Evolutionary conservation across 768 basidiomycete genomes (phyloP).

Genomic region (Pleurotus citrinopileatus): DNA sequence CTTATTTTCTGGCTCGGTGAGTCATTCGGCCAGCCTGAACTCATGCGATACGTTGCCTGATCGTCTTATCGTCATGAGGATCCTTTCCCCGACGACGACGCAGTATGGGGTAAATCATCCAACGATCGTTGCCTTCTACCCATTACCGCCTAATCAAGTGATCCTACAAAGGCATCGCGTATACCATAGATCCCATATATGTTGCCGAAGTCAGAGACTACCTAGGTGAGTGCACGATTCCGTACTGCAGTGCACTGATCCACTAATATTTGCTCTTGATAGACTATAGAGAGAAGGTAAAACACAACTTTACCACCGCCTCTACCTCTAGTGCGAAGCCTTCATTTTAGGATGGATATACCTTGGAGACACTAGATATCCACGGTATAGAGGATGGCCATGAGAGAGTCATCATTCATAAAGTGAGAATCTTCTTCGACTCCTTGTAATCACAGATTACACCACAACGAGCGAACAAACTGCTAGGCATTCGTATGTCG

Average conservation of each 20-base stretch:
- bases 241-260: not conserved
- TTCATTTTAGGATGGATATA: conserved; percentile 77
- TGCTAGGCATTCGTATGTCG: conserved; percentile 49
- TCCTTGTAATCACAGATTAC: not conserved
- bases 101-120: conserved; percentile 72
- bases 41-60: no score
- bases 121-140: not conserved
- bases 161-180: conserved; percentile 81
- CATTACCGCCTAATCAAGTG: no score
- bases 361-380: conserved; percentile 74
- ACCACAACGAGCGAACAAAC: not conserved
- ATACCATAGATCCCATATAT: conserved; percentile 79
- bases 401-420: conserved; percentile 54
- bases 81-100: conserved; percentile 66
- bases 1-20: conserved; percentile 61
- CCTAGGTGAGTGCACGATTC: conserved; percentile 51
- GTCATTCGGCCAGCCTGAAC: conserved; percentile 14
- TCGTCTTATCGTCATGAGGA: conserved; percentile 38
- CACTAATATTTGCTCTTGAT: conserved; percentile 8
- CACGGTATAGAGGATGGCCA: conserved; percentile 52
- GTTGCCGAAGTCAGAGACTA: conserved; percentile 79
- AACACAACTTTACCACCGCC: not conserved
- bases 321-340: conserved; percentile 74
- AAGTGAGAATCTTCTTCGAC: conserved; percentile 33
- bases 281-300: conserved; percentile 87